Evolutionary conservation across 1,284 basidiomycete species (phyloP), one percentile per base, ranked within the genome.

Genomic region (Malassezia arunalokei): DNA sequence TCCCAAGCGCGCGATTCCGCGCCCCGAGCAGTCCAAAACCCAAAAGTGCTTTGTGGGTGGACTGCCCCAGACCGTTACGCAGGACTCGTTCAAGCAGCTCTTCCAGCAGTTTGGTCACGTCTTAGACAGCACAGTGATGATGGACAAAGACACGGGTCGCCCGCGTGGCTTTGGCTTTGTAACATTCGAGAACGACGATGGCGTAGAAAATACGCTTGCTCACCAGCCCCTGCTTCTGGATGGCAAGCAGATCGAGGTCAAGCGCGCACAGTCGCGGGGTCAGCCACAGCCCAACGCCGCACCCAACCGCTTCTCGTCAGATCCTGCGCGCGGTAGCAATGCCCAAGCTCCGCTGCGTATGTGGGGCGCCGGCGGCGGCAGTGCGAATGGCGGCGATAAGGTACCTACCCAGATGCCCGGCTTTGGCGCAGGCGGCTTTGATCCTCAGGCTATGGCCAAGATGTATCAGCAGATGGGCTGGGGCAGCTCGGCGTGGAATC

Each of bases 91-190:
- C 83, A 83, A 86, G 58, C 81, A 83, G 54, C 94, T 86, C 76
- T 92, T 96, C 75, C 82, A 83, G 40, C 86, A 91, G 70, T 81
- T 77, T 67, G 94, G 92, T 55, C 84, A 83, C 63, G 88, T 99
- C 57, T 84, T 91, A 67, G 92, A 98, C 74, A 89, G 91, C 45
- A 96, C 90, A 0, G 88, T 98, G 67, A 98, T 99, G 94, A 81
- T 95, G 67, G 94, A 99, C 75, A 85, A 90, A 47, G 89, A 96
- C 74, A 95, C 89, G 14, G 86, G 87, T 31, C 78, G 91, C 43
- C 90, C 87, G 75, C 92, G 98, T 73, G 94, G 94, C 5, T 99
- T 96, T 65, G 94, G 94, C 0, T 99, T 99, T 70, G 84, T 98
- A 17, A 94, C 89, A 0, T 94, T 95, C 65, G 78, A 77, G 30